Evolutionary conservation across 1,284 basidiomycete genomes (phyloP).

Genomic region (Tilletia caries): DNA sequence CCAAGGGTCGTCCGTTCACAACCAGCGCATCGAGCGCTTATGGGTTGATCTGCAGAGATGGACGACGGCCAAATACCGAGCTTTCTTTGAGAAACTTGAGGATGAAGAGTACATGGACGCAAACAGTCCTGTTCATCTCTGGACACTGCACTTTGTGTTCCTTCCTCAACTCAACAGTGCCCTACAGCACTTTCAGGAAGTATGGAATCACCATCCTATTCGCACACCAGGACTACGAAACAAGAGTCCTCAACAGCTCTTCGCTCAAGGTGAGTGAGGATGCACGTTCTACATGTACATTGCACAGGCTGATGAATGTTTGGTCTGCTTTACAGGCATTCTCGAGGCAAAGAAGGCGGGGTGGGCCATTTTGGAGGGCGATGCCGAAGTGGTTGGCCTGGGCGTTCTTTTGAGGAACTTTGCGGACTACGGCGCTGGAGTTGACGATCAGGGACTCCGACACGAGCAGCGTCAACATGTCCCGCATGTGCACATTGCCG

Average conservation of each 20-base stretch:
- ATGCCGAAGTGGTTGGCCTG: too few species aligned
- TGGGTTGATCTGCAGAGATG: not conserved
- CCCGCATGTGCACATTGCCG: not conserved
- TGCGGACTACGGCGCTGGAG: too few species aligned
- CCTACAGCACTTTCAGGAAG: not conserved
- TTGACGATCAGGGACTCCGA: too few species aligned
- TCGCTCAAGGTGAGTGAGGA: too few species aligned
- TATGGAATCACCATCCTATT: not conserved
- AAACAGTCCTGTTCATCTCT: not conserved
- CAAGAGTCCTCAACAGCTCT: not conserved
- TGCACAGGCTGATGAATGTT: too few species aligned
- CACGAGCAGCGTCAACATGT: not conserved
- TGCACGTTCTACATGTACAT: too few species aligned
- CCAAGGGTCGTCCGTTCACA: not conserved
- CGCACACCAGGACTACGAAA: not conserved
- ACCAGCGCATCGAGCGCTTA: not conserved
- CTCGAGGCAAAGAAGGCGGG: too few species aligned
- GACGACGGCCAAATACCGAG: not conserved
- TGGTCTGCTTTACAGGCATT: too few species aligned
- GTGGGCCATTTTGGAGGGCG: too few species aligned
- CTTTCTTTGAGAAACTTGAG: not conserved
- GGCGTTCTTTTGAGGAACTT: too few species aligned
- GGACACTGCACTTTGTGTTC: not conserved
- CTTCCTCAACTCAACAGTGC: not conserved
- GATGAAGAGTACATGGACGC: not conserved